Evolutionary conservation across 2,329 filamentous ascomycete genomes (phyloP), one percentile per base, ranked within the genome.

Genomic region (Penicillium freii): DNA sequence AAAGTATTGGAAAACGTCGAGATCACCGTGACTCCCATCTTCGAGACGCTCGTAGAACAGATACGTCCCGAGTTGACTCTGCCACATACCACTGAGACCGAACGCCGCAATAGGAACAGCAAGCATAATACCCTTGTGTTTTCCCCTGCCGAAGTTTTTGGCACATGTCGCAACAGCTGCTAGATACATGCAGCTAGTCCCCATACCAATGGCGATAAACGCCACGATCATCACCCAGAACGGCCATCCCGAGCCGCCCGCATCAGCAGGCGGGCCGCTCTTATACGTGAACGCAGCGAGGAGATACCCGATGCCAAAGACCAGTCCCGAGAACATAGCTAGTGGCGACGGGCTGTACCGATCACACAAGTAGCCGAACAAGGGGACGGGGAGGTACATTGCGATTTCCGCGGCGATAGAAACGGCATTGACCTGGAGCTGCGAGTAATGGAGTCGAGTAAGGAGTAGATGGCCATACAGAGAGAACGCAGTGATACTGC

Each of bases 131-230:
- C 94, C 94, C 68, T 93, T 89, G 69, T 95, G 88, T 69, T 88
- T 90, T 4, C 92, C 91, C 59, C 89, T 87, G 48, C 92, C 92
- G 76, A 97, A 99, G 77, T 97, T 99, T 85, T 99, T 99, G 36
- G 94, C 94, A 70, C 92, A 96, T 0, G 93, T 96, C 7, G 93
- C 93, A n/a, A 99, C 88, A 2, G 91, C 88, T 50, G 87, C 84
- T 55, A 97, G 81, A 74, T 97, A 99, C 86, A 97, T 92, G 73
- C 85, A 86, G 63, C 89, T 90, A 0, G 93, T 97, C 5, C 86
- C 93, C 61, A 88, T 83, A 1, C 94, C 94, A 57, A 99, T 86
- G 51, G 84, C 83, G 46, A 92, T 81, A 73, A 97, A 99, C 0
- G 92, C 88, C 54, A 91, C 71, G 6, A 97, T 79, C 93, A 99